A percentile compares a stretch with the other conserved stretches of the same genome.
Conservation (phyloP, 805 yeast genomes). For the Candida jianshihensis region DNA sequence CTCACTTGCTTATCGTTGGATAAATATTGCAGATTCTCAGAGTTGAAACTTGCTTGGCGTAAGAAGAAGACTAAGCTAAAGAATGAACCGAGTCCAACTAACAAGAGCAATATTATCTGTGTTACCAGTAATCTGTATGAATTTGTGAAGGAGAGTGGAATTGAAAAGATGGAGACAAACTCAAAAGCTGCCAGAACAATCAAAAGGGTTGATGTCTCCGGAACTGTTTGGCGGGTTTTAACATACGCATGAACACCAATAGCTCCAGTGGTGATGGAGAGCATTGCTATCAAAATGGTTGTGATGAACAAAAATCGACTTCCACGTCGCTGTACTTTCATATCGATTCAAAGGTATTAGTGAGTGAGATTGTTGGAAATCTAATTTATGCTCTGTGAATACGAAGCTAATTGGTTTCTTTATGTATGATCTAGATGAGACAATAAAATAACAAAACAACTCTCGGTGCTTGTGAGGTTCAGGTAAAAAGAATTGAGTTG, state of each 20-base stretch:
- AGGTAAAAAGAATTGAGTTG: no score
- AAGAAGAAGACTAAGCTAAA: conserved; percentile 19
- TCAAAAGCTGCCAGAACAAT: conserved; percentile 10
- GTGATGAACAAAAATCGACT: conserved; percentile 1
- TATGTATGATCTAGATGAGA: no score
- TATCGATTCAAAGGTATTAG: no score
- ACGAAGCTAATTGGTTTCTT: no score
- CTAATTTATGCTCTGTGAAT: not conserved
- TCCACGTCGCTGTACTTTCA: conserved; percentile 4
- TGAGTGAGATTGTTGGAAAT: no score
- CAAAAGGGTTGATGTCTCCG: no score
- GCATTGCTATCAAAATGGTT: conserved; percentile 1
- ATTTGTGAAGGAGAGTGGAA: conserved; percentile 6
- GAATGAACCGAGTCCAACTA: conserved; percentile 10
- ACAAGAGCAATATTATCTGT: not conserved
- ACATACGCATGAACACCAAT: conserved; percentile 9
- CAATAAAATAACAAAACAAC: no score
- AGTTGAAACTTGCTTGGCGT: not conserved
- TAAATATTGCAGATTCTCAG: not conserved
- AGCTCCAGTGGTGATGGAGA: conserved; percentile 11
- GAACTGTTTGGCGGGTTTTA: conserved; percentile 2
- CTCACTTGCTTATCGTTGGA: conserved; percentile 1
- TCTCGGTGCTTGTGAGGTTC: no score
- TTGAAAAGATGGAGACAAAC: conserved; percentile 4
- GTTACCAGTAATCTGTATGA: not conserved